Base-by-base conservation (phyloP, 257 asterid genomes). In the Capsicum pubescens region DNA sequence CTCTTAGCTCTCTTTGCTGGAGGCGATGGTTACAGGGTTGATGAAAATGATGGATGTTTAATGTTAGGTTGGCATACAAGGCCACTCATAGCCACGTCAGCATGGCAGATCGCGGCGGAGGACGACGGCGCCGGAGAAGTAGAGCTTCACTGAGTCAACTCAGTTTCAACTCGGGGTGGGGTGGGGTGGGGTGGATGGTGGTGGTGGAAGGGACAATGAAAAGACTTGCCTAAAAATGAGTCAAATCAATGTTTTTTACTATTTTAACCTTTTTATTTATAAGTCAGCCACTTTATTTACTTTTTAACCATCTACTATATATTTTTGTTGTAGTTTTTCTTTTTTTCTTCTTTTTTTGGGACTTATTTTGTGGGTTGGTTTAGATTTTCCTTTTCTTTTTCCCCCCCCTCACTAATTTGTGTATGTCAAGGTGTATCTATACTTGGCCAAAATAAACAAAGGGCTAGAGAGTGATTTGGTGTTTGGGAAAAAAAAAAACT, bases 11-110 rank as follows among this genome's bases (percentile, higher is more conserved):
- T 92, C 57, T 93, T 92, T 13, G 92, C 93, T 16, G 97, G 98
- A 19, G 98, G 97, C 0, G 95, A 90, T 58, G 99, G 98, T 67
- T 95, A 94, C 77, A 84, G 90, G 63, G 99, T 95, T 85, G 97
- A 93, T 81, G 99, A 95, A 70, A 92, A 90, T 19, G 95, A 89
- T 14, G 99, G 98, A 21, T 93, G 97, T 58, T 70, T 95, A 84
- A 94, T 93, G 98, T 84, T 95, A 54, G 97, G 97, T 0, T 95
- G 99, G 98, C 99, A 95, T 80, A 90, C 94, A 0, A 89, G 98
- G 82, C 95, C 97, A 19, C 93, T 95, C 0, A 95, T 95, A 48
- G 91, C 98, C 68, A 92, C 98, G 82, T 95, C 99, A 6, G 98
- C 99, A 5, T 95, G 99, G 99, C 89, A 88, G 88, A 91, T 91